phyloP scores from a whole-genome alignment of 441 rosid species.

The Mallotus japonicus region DNA sequence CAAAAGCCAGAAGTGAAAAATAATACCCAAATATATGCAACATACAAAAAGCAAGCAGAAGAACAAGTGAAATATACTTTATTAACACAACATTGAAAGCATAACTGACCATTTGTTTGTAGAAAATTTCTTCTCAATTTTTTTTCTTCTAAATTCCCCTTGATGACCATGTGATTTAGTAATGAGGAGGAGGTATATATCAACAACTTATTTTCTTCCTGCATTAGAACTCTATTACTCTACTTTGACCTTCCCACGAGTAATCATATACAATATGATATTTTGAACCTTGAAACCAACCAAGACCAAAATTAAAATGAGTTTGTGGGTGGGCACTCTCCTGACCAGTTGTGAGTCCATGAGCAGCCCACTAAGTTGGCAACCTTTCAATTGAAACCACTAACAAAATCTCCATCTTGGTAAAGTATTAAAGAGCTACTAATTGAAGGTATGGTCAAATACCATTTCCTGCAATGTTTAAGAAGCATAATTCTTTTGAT shows the following conservation, averaged over 20 bases:
- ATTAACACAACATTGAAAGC: conserved; percentile 15
- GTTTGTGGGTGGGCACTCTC: conserved; percentile 12
- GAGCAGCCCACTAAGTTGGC: too few species aligned
- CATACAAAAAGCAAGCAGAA: conserved; percentile 19
- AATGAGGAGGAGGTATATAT: conserved; percentile 4
- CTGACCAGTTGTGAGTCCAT: too few species aligned
- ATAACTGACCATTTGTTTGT: conserved; percentile 10
- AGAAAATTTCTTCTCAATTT: background rate
- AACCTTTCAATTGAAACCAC: too few species aligned
- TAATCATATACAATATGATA: background rate
- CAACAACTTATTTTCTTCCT: conserved; percentile 8
- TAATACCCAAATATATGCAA: conserved; percentile 3
- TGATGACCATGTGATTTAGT: conserved; percentile 14
- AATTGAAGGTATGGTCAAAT: conserved; percentile 37
- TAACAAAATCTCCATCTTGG: too few species aligned
- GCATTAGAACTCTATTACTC: conserved; percentile 9
- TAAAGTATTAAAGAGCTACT: too few species aligned
- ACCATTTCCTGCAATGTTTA: conserved; percentile 42
- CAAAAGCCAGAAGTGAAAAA: background rate
- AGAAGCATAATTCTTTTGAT: background rate
- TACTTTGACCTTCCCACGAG: conserved; percentile 13
- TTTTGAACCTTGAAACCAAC: conserved; percentile 29
- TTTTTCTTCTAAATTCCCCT: conserved; percentile 3
- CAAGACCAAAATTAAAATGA: conserved; percentile 22
- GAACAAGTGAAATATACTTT: conserved; percentile 6